Percentiles rank a stretch among this genome's conserved stretches.
phyloP scores from a whole-genome alignment of 805 yeast genomes.

The Grigorovia transvaalensis region DNA sequence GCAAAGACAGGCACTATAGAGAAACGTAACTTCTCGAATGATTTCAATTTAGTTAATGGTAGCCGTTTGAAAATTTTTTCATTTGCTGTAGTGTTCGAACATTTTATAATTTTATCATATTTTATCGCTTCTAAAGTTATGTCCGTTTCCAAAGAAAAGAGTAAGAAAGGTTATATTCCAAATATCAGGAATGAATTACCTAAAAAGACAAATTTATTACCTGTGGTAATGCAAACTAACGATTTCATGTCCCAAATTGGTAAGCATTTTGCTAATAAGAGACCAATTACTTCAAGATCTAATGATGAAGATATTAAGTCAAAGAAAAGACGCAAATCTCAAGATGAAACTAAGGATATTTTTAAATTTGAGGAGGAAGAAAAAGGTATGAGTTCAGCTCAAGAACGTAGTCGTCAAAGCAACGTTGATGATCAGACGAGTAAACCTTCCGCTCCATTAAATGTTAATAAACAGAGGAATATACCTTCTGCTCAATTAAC shows the following conservation, averaged over 20 bases:
- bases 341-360: constrained; percentile 1
- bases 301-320: not conserved
- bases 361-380: not conserved
- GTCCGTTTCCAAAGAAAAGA: not conserved
- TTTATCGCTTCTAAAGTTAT: constrained; percentile 5
- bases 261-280: not conserved
- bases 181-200: not conserved
- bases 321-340: not conserved
- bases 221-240: constrained; percentile 6
- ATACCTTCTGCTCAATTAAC: no score
- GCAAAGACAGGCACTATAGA: constrained; percentile 10
- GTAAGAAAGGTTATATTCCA: constrained; percentile 1
- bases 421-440: not conserved
- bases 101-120: constrained; percentile 8
- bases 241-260: constrained; percentile 5
- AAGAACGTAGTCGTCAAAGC: not conserved
- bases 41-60: constrained; percentile 14
- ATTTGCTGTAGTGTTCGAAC: constrained; percentile 27
- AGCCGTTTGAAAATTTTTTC: constrained; percentile 30
- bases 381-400: not conserved
- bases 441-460: no score
- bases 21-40: constrained; percentile 18
- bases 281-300: not conserved
- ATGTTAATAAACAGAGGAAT: not conserved
- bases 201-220: constrained; percentile 5